Base-by-base conservation (phyloP, 2,329 filamentous ascomycete genomes). In the Alternaria sp. region DNA sequence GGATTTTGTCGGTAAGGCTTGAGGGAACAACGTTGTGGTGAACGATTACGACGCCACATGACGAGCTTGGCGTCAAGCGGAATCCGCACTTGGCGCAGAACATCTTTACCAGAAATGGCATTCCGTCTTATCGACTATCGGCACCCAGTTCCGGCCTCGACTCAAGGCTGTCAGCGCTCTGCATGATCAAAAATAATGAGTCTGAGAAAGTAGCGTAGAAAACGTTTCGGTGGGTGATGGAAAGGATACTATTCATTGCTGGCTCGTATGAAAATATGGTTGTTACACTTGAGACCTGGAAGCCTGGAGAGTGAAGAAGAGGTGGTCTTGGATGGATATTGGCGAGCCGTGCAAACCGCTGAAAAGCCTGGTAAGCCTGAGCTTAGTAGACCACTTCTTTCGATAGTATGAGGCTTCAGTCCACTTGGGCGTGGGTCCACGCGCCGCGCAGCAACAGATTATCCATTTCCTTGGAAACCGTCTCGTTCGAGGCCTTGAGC, bases 41-140 rank as follows among this genome's bases (percentile, higher is more conserved):
- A 57, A 62, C 58, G 47, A 56, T 57, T 50, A 59, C 56, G 45
- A 56, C 46, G 57, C 49, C 25, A 32, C 23, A 43, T 26, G 40
- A 43, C 30, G 55, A 30, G 9, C 66, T 65, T 69, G 66, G 64
- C 64, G 44, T 58, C 45, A 61, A 54, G 47, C 57, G 63, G 59
- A 52, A 57, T 55, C 50, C 51, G 46, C 47, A 57, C 67, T 69
- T 67, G 66, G 66, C 66, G 5, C 8, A 7, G 62, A 23, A 5
- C 36, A 67, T 67, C 61, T 19, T 47, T 49, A 57, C 66, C 55
- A 11, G 10, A 64, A 57, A 10, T 6, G 56, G 64, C 30, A 60
- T 55, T 32, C 63, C 63, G 63, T 44, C n/a, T 47, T 40, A n/a
- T 51, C 36, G 47, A 60, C 13, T 17, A 26, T 62, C 51, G 61